Evolutionary conservation across 208 protist genomes (phyloP), one percentile per base, ranked within the genome.

Genomic region (Crithidia brevicula): DNA sequence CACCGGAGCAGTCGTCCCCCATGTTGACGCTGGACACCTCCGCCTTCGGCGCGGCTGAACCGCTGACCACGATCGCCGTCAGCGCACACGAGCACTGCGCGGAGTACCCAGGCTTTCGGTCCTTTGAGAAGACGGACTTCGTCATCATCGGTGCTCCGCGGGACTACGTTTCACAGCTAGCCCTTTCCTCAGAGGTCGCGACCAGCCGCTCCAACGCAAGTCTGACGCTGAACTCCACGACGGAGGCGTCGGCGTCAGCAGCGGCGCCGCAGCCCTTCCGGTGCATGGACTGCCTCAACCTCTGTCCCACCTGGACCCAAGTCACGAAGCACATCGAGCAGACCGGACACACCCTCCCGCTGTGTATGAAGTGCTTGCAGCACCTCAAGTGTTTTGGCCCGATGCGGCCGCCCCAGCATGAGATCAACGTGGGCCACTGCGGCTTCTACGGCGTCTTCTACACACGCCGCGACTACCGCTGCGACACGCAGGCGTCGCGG

Each of bases 371-470:
- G 66, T 94, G 89, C 54, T n/a, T 34, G 6, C 53, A 61, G 57
- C 49, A 57, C 20, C 74, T 92, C 7, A 89, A 84, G 57, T 91
- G 85, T 71, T 94, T 82, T 52, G 86, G 86, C 16, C 77, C 81
- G 15, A 62, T 62, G 27, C 70, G 74, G 0, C 86, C 86, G 15
- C 42, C 75, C 15, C 74, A 79, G 28, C 89, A 94, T 72, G 87
- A 89, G 59, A 61, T 62, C 45, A 68, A 57, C 36, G 57, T 38
- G 15, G 72, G 70, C 9, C 89, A 94, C 69, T 60, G 62, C 27
- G 89, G 85, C 18, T 86, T 89, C 70, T 76, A 75, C 34, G 89
- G 89, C 18, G 46, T 76, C n/a, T 94, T 88, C 51, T 85, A 89
- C 67, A 77, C 56, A 4, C 69, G 79, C 3, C 56, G 62, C 7